phyloP scores from a whole-genome alignment of 2,329 filamentous ascomycete genomes.

The Neofusicoccum umdonicola region DNA sequence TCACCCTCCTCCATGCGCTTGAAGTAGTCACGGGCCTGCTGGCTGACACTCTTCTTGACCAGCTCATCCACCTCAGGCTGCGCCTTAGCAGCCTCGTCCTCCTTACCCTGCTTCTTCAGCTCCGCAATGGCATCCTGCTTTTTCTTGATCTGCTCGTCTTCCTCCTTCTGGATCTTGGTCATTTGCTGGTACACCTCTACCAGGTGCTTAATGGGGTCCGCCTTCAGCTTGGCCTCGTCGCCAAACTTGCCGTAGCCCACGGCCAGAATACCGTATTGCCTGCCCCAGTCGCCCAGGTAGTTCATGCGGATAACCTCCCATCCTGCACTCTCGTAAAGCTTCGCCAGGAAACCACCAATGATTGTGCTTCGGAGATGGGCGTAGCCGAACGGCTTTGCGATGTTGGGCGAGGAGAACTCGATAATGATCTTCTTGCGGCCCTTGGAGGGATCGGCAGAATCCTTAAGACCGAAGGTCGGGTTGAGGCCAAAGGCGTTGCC shows the following conservation, averaged over 20 bases:
- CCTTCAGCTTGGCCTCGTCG: constrained; percentile 65
- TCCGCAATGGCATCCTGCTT: constrained; percentile 37
- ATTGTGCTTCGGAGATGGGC: constrained; percentile 75
- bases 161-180: constrained; percentile 59
- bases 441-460: constrained; percentile 59
- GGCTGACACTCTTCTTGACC: constrained; percentile 53
- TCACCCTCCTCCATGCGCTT: constrained; percentile 67
- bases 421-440: constrained; percentile 68
- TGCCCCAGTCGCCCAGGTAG: constrained; percentile 78
- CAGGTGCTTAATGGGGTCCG: constrained; percentile 77
- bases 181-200: constrained; percentile 81
- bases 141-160: constrained; percentile 64
- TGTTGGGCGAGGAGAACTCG: constrained; percentile 83
- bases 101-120: constrained; percentile 35
- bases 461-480: constrained; percentile 56
- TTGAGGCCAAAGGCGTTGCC: constrained; percentile 64
- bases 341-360: constrained; percentile 70
- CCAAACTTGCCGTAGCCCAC: constrained; percentile 75
- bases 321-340: constrained; percentile 65
- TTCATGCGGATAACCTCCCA: constrained; percentile 72
- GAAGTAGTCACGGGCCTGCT: constrained; percentile 71
- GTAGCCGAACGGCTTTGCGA: constrained; percentile 78
- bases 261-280: constrained; percentile 69
- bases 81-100: constrained; percentile 14
- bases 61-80: constrained; percentile 35